Percentiles rank a stretch among this genome's conserved stretches.
These are phyloP conservation scores for Ceratocystis harringtonii DNA, from an alignment of 2,329 filamentous ascomycete species.

Conservation along the genomic window DNA sequence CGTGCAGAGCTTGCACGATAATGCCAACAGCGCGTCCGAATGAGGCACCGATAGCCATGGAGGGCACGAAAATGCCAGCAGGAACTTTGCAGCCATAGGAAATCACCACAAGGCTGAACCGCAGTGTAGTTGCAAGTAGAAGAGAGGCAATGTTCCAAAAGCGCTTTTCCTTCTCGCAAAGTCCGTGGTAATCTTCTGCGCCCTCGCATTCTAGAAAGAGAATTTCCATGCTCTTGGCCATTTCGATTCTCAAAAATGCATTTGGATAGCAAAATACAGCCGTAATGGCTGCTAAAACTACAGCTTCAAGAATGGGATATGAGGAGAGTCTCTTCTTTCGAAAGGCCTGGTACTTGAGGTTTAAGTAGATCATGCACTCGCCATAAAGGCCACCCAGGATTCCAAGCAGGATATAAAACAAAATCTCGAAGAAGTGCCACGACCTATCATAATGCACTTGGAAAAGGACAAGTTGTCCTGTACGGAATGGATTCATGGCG, in stretches of 20 bases:
- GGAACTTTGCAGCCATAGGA: conserved; percentile 97
- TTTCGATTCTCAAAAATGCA: conserved; percentile 86
- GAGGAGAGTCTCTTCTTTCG: conserved; percentile 79
- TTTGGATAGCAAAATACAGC: conserved; percentile 95
- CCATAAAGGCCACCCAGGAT: conserved; percentile 91
- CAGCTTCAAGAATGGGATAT: conserved; percentile 76
- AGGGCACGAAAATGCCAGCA: conserved; percentile 93
- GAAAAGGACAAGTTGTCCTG: conserved; percentile 97
- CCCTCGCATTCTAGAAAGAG: conserved; percentile 88
- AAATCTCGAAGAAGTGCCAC: conserved; percentile 94
- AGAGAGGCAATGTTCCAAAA: conserved; percentile 68
- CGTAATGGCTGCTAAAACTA: conserved; percentile 65
- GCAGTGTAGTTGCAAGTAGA: conserved; percentile 61
- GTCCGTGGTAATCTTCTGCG: conserved; percentile 70
- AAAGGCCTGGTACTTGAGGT: conserved; percentile 77
- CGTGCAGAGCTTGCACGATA: conserved; percentile 75
- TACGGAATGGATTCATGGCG: conserved; percentile 94
- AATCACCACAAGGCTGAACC: conserved; percentile 76
- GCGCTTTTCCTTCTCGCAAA: conserved; percentile 67
- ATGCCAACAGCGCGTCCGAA: conserved; percentile 94
- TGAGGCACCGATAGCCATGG: conserved; percentile 90
- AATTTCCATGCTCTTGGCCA: conserved; percentile 99
- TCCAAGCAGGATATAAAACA: conserved; percentile 85
- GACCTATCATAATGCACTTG: conserved; percentile 88
- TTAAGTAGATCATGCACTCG: conserved; percentile 96